Base-by-base conservation (phyloP, 345 rosid species). In the Euclidium syriacum region DNA sequence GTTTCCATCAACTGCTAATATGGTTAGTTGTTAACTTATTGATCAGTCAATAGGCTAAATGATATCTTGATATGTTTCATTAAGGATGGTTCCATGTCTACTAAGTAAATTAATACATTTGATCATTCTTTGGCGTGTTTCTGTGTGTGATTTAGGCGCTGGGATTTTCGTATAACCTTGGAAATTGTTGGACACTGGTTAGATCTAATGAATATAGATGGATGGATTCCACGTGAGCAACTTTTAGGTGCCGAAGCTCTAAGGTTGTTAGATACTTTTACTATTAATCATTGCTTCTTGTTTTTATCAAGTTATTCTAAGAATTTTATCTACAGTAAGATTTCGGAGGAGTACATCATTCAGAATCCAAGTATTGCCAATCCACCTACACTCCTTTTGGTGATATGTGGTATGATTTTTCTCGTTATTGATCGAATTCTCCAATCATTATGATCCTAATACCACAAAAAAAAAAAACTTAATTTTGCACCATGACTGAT, bases 171-270 rank as follows among this genome's bases (percentile, higher is more conserved):
- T 16, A 84, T 94, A 73, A 78, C 81, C 56, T 75, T 89, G 94
- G 98, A 92, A 72, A 89, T 89, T 6, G 39, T 92, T 77, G 95
- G 97, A 49, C 88, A 89, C 72, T 92, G 97, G 98, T 84, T 92
- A 77, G 97, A 92, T 70, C 64, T 92, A 63, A 85, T 92, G 85
- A 92, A 92, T 44, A 71, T 85, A 16, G 97, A 89, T 64, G 97
- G 98, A 53, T 89, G 98, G 98, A 89, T 92, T 74, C 98, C 98
- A 1, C 86, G 95, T 15, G 98, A 92, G 72, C 96, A 89, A 77
- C 82, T 85, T 47, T 65, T 89, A 48, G 98, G 96, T 27, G 82
- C 82, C 72, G 98, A 92, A 83, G 97, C 98, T 58, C 77, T 79
- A 57, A 92, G 97, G 96, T 92, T 64, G 19, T 26, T 48, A n/a